Percentiles rank a stretch among this genome's conserved stretches.
phyloP scores from a whole-genome alignment of 768 basidiomycete genomes.

The Tephrocybe sp. region DNA sequence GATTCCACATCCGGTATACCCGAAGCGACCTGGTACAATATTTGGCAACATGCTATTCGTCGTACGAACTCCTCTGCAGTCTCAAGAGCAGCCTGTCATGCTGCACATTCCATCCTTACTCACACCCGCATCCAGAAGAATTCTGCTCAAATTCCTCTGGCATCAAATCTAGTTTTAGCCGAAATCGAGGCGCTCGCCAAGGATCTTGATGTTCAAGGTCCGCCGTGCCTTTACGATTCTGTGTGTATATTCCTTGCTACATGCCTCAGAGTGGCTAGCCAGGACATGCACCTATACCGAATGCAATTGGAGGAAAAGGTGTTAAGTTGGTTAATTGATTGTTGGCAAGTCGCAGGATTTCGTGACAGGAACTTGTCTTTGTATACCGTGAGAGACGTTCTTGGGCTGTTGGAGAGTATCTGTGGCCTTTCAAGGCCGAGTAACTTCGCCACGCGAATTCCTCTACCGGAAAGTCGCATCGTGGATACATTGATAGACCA shows the following conservation, averaged over 20 bases:
- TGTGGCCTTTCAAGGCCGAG: slow-evolving; percentile 52
- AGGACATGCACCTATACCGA: slow-evolving; percentile 80
- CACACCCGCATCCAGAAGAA: slow-evolving; percentile 23
- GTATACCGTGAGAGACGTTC: slow-evolving; percentile 56
- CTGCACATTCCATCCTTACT: slow-evolving; percentile 53
- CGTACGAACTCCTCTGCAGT: slow-evolving; percentile 64
- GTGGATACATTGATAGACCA: slow-evolving; percentile 62
- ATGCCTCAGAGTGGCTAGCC: slow-evolving; percentile 67
- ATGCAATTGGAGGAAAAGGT: slow-evolving; percentile 88
- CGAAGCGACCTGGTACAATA: slow-evolving; percentile 59
- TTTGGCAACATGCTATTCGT: slow-evolving; percentile 83
- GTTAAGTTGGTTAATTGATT: slow-evolving; percentile 74
- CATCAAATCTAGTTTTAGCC: slow-evolving; percentile 53
- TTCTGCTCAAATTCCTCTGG: slow-evolving; percentile 33
- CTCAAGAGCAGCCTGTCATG: slow-evolving; percentile 79
- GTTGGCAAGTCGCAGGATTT: slow-evolving; percentile 51
- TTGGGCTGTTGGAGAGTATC: slow-evolving; percentile 61
- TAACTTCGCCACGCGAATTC: slow-evolving; percentile 42
- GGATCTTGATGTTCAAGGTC: slow-evolving; percentile 89
- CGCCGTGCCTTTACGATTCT: slow-evolving; percentile 81
- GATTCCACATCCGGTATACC: slow-evolving; percentile 9
- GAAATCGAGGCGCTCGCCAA: slow-evolving; percentile 80
- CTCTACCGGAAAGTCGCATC: slow-evolving; percentile 69
- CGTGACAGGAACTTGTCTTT: slow-evolving; percentile 44
- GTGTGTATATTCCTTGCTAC: slow-evolving; percentile 80